Base-by-base conservation (phyloP, 163 green algal genomes). In the Scenedesmus sp. region DNA sequence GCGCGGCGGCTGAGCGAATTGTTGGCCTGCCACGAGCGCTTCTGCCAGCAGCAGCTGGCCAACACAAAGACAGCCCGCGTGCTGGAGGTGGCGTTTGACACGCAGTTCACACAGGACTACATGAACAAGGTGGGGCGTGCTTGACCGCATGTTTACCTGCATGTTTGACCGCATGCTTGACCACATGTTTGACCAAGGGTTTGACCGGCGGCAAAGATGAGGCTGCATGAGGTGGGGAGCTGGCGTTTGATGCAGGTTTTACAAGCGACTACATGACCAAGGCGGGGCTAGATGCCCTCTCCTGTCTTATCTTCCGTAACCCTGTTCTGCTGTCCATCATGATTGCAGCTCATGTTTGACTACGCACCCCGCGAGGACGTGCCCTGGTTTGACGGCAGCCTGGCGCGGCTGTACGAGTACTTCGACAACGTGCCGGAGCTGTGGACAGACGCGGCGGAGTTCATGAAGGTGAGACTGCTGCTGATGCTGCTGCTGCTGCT, bases 41-140 rank as follows among this genome's bases (percentile, higher is more conserved):
- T 96, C 91, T 94, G 93, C 74, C 89, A 95, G 5, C 95, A 97
- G 83, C 95, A 98, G 86, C 93, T 98, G 46, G 90, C 94, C 70
- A 99, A 99, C 91, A 95, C 95, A 87, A 98, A 97, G 92, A 98
- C 96, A 18, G 73, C 92, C 3, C 92, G 94, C 0, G 96, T 98
- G 56, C 93, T 99, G 91, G 96, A 96, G 90, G 92, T 81, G 7
- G 94, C 95, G 0, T 98, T 98, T 91, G 95, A 94, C 0, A 57
- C 67, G 13, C 95, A 95, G 54, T 94, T 96, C 77, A 92, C 96
- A 1, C 88, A 97, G 0, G 84, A 83, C 0, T 98, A 98, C 95
- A 98, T 98, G 97, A 76, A 52, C 46, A 55, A 93, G 91, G 93
- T 96, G 54, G 46, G 87, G 4, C 66, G 54, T 10, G 12, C 6